A percentile compares a stretch with the other conserved stretches of the same genome.
These are phyloP conservation scores for Coemansia sp. DNA, from an alignment of 192 early-diverging fungal species.

Conservation along the genomic window DNA sequence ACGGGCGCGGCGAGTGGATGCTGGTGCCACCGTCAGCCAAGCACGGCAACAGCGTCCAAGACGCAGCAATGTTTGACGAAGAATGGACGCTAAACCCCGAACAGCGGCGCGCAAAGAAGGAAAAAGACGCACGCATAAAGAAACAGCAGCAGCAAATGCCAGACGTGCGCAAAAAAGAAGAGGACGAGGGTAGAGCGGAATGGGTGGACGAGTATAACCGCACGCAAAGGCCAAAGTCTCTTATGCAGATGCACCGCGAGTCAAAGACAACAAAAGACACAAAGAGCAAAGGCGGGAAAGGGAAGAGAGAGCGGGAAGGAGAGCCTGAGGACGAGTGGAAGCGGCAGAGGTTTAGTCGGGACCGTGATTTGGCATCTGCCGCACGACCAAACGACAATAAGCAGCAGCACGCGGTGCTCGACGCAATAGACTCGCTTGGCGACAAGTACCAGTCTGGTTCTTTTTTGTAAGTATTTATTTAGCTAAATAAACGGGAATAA, in stretches of 20 bases:
- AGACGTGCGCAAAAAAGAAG: slow-evolving; percentile 12
- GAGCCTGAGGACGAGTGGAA: slow-evolving; percentile 24
- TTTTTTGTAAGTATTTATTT: slow-evolving; percentile 17
- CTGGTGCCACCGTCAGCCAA: slow-evolving; percentile 41
- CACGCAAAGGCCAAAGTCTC: slow-evolving; percentile 35
- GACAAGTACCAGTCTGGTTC: slow-evolving; percentile 42
- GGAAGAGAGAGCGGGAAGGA: not conserved
- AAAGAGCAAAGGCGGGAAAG: not conserved
- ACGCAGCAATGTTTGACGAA: slow-evolving; percentile 32
- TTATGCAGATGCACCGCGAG: slow-evolving; percentile 47
- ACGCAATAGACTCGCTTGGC: slow-evolving; percentile 21
- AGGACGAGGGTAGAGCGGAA: slow-evolving; percentile 22
- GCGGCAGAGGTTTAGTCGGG: slow-evolving; percentile 26
- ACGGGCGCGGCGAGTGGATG: slow-evolving; percentile 44
- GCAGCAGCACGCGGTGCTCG: slow-evolving; percentile 24
- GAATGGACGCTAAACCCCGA: slow-evolving; percentile 47
- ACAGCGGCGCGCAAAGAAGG: slow-evolving; percentile 12
- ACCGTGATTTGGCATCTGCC: slow-evolving; percentile 22
- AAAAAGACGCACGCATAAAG: slow-evolving; percentile 9
- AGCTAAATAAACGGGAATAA: not conserved
- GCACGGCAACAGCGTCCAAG: slow-evolving; percentile 1
- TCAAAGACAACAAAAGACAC: slow-evolving; percentile 14
- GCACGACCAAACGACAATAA: slow-evolving; percentile 9
- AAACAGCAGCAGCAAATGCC: slow-evolving; percentile 15
- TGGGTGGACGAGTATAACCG: slow-evolving; percentile 51